These are phyloP conservation scores for Lepidium africanum DNA, from an alignment of 345 rosid species.

Conservation along the genomic window DNA sequence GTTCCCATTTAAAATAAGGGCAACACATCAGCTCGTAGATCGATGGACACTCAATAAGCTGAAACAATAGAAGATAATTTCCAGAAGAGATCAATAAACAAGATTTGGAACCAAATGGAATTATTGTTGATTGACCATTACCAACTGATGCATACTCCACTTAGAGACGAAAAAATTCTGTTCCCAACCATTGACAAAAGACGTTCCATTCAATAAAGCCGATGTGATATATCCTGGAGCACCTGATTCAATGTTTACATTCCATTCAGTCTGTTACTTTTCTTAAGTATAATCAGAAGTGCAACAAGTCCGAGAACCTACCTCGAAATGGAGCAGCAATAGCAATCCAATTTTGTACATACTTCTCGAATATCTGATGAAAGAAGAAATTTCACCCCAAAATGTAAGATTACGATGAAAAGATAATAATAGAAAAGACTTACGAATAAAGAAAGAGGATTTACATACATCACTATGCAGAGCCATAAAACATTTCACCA, in stretches of 20 bases:
- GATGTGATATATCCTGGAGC: conserved; percentile 87
- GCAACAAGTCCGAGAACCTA: not conserved
- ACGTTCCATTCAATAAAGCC: conserved; percentile 85
- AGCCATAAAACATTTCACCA: conserved; percentile 90
- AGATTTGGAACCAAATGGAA: not conserved
- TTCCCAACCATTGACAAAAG: conserved; percentile 97
- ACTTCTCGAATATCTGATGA: conserved; percentile 72
- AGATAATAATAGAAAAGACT: not conserved
- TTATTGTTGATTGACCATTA: conserved; percentile 5
- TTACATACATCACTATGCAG: conserved; percentile 63
- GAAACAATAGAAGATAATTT: conserved; percentile 15
- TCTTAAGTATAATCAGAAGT: not conserved
- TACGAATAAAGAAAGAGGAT: not conserved
- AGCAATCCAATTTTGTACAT: conserved; percentile 91
- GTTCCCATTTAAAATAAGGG: conserved; percentile 62
- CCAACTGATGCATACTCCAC: conserved; percentile 99
- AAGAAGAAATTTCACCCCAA: not conserved
- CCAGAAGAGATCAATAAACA: not conserved
- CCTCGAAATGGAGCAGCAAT: conserved; percentile 94
- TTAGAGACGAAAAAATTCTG: conserved; percentile 92
- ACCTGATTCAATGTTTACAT: conserved; percentile 55
- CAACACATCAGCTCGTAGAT: conserved; percentile 80
- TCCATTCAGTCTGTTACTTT: not conserved
- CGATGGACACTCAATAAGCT: conserved; percentile 91
- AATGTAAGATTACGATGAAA: not conserved